Evolutionary conservation across 495 filamentous ascomycete species (phyloP).

Genomic region (Penicillium ochrochloron): DNA sequence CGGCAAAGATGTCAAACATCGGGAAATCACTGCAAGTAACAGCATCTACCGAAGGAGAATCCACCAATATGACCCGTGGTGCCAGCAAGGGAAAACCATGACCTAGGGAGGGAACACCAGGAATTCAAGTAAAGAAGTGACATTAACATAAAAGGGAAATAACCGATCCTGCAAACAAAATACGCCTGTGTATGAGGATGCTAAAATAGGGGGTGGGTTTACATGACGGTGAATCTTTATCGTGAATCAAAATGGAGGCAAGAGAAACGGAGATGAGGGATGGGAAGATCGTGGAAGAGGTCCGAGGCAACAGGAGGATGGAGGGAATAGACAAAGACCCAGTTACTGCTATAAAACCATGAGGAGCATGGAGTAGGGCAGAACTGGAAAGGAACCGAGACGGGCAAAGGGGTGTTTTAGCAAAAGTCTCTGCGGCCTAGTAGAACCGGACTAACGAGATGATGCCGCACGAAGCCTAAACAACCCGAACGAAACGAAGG

Average conservation of each 20-base stretch:
- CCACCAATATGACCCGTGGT: slow-evolving; percentile 20
- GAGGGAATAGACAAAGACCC: slow-evolving; percentile 21
- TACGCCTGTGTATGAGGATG: slow-evolving; percentile 56
- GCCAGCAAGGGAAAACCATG: slow-evolving; percentile 17
- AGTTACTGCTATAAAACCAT: slow-evolving; percentile 4
- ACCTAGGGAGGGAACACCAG: slow-evolving; percentile 20
- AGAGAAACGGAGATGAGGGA: slow-evolving; percentile 12
- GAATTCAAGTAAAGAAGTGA: slow-evolving; percentile 14
- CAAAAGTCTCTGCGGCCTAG: not conserved
- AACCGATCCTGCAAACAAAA: slow-evolving; percentile 44
- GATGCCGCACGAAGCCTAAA: not conserved
- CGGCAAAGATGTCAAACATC: not conserved
- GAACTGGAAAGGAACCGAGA: slow-evolving; percentile 8
- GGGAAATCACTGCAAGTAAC: not conserved
- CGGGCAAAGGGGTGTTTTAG: not conserved
- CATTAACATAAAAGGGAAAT: slow-evolving; percentile 37
- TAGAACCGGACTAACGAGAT: not conserved
- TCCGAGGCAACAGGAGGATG: slow-evolving; percentile 14
- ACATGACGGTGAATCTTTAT: slow-evolving; percentile 67
- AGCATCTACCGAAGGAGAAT: slow-evolving; percentile 12
- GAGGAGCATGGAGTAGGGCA: slow-evolving; percentile 1
- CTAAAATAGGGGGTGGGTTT: slow-evolving; percentile 45
- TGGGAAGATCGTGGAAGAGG: slow-evolving; percentile 31
- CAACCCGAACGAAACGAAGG: not conserved
- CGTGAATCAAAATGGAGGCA: slow-evolving; percentile 34